Percentiles rank a stretch among this genome's conserved stretches.
phyloP scores from a whole-genome alignment of 495 filamentous ascomycete species.

The Recurvomyces mirabilis region DNA sequence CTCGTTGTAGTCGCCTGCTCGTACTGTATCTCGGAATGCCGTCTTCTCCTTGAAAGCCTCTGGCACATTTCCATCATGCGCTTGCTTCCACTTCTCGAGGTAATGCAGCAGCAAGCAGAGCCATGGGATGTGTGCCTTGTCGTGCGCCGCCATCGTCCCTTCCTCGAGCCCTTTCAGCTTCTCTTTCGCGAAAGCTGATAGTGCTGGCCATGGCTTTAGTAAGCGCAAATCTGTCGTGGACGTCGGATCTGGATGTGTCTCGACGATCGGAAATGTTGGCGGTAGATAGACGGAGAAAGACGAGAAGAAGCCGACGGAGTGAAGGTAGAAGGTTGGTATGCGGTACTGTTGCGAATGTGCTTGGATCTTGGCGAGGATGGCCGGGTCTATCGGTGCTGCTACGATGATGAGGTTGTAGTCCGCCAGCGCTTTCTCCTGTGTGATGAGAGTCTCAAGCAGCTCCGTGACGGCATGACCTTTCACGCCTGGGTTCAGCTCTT shows the following conservation, averaged over 20 bases:
- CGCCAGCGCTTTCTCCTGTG: conserved; percentile 34
- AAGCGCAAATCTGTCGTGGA: conserved; percentile 78
- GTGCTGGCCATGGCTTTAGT: conserved; percentile 77
- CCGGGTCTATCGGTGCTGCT: conserved; percentile 51
- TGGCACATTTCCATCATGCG: conserved; percentile 59
- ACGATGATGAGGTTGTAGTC: conserved; percentile 66
- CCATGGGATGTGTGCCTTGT: conserved; percentile 91
- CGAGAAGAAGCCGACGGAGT: conserved; percentile 81
- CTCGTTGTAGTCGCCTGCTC: conserved; percentile 72
- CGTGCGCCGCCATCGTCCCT: conserved; percentile 36
- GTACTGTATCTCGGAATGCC: conserved; percentile 60
- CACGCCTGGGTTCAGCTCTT: conserved; percentile 94
- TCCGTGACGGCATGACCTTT: conserved; percentile 50
- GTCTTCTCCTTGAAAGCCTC: conserved; percentile 74
- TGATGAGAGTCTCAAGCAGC: conserved; percentile 32
- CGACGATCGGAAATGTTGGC: conserved; percentile 77
- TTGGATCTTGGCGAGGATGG: conserved; percentile 45
- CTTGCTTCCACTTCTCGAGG: conserved; percentile 68
- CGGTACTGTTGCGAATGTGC: conserved; percentile 46
- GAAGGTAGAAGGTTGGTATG: conserved; percentile 69
- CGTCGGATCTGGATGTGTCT: conserved; percentile 87
- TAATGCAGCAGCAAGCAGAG: conserved; percentile 75
- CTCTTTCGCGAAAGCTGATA: conserved; percentile 49
- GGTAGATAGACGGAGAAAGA: conserved; percentile 69
- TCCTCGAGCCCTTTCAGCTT: conserved; percentile 54